phyloP scores from a whole-genome alignment of 352 stramenopile genomes.

The Stramenopiles sp. region DNA sequence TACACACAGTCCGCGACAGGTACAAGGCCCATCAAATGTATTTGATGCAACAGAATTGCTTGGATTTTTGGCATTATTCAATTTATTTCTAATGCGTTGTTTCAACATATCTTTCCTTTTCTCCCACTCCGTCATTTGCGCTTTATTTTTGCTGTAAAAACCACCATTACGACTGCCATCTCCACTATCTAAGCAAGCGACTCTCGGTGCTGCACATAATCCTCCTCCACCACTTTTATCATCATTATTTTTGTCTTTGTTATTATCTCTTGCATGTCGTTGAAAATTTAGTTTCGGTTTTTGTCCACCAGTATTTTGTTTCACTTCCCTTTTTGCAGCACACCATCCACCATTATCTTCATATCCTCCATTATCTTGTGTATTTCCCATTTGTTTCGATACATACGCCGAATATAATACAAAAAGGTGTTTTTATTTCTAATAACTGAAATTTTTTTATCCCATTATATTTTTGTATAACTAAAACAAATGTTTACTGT shows the following conservation, averaged over 20 bases:
- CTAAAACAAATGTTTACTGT: no score
- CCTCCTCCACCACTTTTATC: background rate
- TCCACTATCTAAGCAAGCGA: background rate
- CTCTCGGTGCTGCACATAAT: background rate
- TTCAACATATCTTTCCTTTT: background rate
- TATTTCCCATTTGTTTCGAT: no score
- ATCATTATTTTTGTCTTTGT: background rate
- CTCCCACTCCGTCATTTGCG: background rate
- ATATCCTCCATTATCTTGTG: no score
- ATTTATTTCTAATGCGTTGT: background rate
- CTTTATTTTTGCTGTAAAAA: background rate
- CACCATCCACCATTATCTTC: no score
- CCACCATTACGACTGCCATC: background rate
- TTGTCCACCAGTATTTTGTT: no score
- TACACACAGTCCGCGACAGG: background rate
- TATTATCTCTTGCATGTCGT: slow-evolving; percentile 68
- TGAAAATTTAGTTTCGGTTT: no score
- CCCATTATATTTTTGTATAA: no score
- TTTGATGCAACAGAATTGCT: background rate
- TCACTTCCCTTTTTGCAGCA: no score
- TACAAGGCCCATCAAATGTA: background rate
- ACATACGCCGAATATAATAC: no score
- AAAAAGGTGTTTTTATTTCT: no score
- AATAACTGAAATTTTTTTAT: no score
- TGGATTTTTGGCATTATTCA: background rate